These are phyloP conservation scores for Gossypium thurberi DNA, from an alignment of 345 rosid species.

Conservation along the genomic window DNA sequence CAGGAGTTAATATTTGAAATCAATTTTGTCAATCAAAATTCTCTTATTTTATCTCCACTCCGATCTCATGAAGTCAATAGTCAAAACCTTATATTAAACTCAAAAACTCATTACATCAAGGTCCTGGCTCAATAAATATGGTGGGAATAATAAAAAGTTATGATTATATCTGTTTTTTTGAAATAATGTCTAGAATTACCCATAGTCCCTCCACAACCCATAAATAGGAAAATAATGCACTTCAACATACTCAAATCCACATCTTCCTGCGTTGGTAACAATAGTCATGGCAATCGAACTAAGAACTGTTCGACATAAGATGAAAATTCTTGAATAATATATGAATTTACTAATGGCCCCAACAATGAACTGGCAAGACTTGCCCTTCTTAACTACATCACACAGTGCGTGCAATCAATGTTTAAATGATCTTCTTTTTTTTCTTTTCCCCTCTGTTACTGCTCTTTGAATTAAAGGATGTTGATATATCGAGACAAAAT, in stretches of 20 bases:
- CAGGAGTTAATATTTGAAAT: no score
- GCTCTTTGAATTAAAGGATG: not conserved
- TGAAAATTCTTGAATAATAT: not conserved
- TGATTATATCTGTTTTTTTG: no score
- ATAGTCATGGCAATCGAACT: rapidly evolving
- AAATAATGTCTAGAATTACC: rapidly evolving
- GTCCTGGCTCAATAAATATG: no score
- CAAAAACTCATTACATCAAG: no score
- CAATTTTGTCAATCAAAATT: no score
- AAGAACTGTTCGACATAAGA: not conserved
- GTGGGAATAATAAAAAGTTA: no score
- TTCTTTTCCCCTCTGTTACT: no score
- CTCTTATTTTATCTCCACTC: no score
- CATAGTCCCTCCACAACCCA: rapidly evolving
- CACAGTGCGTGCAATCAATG: not conserved
- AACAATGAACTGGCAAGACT: not conserved
- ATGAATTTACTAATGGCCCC: not conserved
- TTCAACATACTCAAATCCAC: rapidly evolving
- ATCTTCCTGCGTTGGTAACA: rapidly evolving
- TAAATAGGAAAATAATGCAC: rapidly evolving
- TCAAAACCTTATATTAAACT: no score
- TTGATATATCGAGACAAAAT: not conserved
- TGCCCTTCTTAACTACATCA: not conserved
- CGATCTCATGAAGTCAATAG: no score
- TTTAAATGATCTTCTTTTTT: not conserved